Evolutionary conservation across 2,329 filamentous ascomycete species (phyloP).

Genomic region (Arachnopeziza araneosa): DNA sequence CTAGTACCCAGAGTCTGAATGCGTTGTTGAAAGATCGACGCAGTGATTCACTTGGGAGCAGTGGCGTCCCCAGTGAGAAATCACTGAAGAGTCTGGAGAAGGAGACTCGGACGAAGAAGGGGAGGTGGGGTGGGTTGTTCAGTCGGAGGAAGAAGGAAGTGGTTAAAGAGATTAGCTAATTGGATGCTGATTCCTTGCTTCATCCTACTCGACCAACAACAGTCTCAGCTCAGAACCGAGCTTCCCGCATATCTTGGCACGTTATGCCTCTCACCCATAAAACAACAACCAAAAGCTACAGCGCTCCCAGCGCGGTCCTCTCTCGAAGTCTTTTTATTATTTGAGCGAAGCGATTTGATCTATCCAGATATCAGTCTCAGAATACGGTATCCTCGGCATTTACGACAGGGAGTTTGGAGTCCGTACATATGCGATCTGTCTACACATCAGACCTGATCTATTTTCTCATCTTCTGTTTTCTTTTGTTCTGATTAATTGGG

Average conservation of each 20-base stretch:
- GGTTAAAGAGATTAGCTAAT: neutral
- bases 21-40: neutral
- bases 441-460: neutral
- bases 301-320: no score
- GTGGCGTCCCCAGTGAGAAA: neutral
- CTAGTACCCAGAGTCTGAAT: neutral
- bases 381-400: neutral
- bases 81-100: neutral
- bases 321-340: neutral
- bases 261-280: no score
- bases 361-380: neutral
- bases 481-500: neutral
- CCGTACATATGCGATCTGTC: neutral
- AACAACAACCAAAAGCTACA: no score
- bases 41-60: neutral
- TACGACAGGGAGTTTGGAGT: neutral
- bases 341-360: neutral
- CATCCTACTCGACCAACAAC: neutral
- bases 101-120: neutral
- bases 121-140: neutral
- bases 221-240: neutral
- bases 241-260: no score
- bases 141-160: neutral
- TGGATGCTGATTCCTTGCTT: no score
- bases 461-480: neutral